Evolutionary conservation across 2,329 filamentous ascomycete species (phyloP).

Genomic region (Gyromitra esculenta): DNA sequence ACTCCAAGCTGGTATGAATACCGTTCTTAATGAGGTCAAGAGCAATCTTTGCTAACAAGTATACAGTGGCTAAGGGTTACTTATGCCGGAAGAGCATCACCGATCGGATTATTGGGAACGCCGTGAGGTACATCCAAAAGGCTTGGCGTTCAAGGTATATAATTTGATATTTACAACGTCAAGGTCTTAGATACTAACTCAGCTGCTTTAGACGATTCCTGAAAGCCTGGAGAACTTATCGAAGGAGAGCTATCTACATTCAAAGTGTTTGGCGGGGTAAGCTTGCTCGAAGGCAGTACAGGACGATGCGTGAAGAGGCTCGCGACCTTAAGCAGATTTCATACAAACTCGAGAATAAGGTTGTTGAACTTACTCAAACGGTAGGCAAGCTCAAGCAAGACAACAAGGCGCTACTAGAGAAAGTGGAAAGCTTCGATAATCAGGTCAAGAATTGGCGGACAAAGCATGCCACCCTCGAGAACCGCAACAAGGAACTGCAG

Average conservation of each 20-base stretch:
- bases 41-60: neutral
- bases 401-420: slow-evolving; percentile 86
- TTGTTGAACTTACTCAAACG: slow-evolving; percentile 95
- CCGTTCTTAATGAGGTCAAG: slow-evolving; percentile 30
- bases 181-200: slow-evolving; percentile 15
- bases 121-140: slow-evolving; percentile 87
- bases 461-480: slow-evolving; percentile 88
- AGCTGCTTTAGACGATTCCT: slow-evolving; percentile 70
- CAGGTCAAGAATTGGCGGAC: slow-evolving; percentile 97
- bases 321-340: slow-evolving; percentile 99
- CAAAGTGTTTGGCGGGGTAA: slow-evolving; percentile 94
- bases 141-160: slow-evolving; percentile 76
- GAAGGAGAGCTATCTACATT: slow-evolving; percentile 85
- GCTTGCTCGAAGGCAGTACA: slow-evolving; percentile 82
- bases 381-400: slow-evolving; percentile 91
- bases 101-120: slow-evolving; percentile 92
- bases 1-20: slow-evolving; percentile 73
- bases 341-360: slow-evolving; percentile 99
- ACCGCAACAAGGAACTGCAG: slow-evolving; percentile 90
- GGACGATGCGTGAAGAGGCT: slow-evolving; percentile 90
- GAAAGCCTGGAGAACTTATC: slow-evolving; percentile 84
- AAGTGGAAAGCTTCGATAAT: slow-evolving; percentile 94
- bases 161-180: neutral
- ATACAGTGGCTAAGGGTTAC: slow-evolving; percentile 74
- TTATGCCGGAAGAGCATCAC: slow-evolving; percentile 89